These are phyloP conservation scores for Rhizophagus sp. DNA, from an alignment of 192 early-diverging fungal species.

Conservation along the genomic window DNA sequence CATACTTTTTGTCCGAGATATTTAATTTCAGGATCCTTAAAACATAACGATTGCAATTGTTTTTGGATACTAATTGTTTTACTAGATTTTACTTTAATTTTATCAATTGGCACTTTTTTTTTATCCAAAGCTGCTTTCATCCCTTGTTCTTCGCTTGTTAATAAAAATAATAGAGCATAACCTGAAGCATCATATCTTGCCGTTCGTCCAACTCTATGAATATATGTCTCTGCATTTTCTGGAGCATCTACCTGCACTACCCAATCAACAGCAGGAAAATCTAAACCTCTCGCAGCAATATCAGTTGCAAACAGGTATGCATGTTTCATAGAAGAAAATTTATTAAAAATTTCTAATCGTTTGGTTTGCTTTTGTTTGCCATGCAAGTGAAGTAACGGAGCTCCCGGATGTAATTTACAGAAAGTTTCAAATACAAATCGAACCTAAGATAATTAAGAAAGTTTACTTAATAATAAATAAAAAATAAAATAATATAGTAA, in stretches of 20 bases:
- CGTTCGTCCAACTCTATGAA: conserved; percentile 97
- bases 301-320: conserved; percentile 92
- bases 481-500: conserved; percentile 11
- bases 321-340: conserved; percentile 76
- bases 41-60: conserved; percentile 89
- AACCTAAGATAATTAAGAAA: conserved; percentile 37
- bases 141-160: conserved; percentile 84
- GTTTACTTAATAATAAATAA: not conserved
- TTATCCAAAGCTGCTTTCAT: conserved; percentile 73
- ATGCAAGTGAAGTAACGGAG: conserved; percentile 88
- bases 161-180: conserved; percentile 81
- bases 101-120: conserved; percentile 85
- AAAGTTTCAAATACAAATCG: conserved; percentile 95
- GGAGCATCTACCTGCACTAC: conserved; percentile 98
- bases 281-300: conserved; percentile 93
- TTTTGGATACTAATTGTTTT: conserved; percentile 79
- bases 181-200: conserved; percentile 91
- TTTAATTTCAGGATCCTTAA: conserved; percentile 93
- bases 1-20: conserved; percentile 90
- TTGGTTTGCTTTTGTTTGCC: conserved; percentile 97
- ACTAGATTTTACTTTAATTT: conserved; percentile 83
- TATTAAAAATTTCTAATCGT: conserved; percentile 91
- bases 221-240: conserved; percentile 94
- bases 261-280: conserved; percentile 99
- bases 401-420: conserved; percentile 91